These are phyloP conservation scores for Trichomonascus vanleenenianus DNA, from an alignment of 805 yeast species.

Conservation along the genomic window DNA sequence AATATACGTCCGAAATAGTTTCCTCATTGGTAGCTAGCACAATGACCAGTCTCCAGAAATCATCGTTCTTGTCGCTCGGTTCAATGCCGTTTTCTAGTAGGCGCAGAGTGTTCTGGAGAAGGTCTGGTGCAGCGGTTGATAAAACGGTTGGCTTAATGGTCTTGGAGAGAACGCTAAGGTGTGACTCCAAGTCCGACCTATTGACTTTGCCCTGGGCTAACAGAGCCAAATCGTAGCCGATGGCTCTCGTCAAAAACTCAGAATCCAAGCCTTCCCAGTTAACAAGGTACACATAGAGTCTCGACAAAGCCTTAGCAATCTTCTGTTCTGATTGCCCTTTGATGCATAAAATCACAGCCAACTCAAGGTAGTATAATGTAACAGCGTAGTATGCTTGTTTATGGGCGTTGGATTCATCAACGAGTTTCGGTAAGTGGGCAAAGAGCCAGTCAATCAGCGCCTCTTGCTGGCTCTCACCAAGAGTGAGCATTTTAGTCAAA, in stretches of 20 bases:
- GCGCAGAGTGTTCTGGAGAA: not conserved
- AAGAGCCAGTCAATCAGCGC: conserved; percentile 29
- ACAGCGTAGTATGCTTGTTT: conserved; percentile 25
- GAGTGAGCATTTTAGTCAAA: conserved; percentile 41
- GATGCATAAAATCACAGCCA: conserved; percentile 12
- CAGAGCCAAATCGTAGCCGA: conserved; percentile 30
- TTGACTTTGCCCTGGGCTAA: too few species aligned
- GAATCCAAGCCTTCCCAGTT: conserved; percentile 13
- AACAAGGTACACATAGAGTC: conserved; percentile 8
- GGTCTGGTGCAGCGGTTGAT: not conserved
- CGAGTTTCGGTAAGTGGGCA: conserved; percentile 19
- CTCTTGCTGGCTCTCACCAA: conserved; percentile 16
- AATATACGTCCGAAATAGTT: too few species aligned
- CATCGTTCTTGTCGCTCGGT: too few species aligned
- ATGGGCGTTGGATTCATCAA: conserved; percentile 9
- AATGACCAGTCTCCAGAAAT: too few species aligned
- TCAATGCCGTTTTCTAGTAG: too few species aligned
- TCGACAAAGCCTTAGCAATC: conserved; percentile 2
- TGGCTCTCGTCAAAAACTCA: conserved; percentile 26
- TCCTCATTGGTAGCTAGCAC: too few species aligned
- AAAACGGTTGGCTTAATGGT: not conserved
- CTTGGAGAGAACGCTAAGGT: too few species aligned
- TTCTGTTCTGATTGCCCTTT: conserved; percentile 4
- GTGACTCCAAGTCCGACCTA: too few species aligned
- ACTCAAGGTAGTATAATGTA: conserved; percentile 24